Base-by-base conservation (phyloP, 2,329 filamentous ascomycete species). In the Aspergillus felis region DNA sequence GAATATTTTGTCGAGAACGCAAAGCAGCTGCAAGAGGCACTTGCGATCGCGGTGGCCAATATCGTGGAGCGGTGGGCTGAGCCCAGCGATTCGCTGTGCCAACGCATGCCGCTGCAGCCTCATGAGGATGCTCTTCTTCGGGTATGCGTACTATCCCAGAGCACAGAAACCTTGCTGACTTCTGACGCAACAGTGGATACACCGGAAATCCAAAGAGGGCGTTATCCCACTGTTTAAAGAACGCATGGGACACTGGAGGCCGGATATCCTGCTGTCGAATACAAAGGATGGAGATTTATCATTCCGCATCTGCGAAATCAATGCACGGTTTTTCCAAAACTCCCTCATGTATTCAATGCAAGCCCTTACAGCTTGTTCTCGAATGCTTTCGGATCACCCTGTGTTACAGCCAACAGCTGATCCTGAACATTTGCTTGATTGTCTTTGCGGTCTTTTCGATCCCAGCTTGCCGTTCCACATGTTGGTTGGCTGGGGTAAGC, bases 221-320 rank as follows among this genome's bases (percentile, higher is more conserved):
- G 32, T 24, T 3, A 27, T 63, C 7, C 57, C 53, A 6, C 50
- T 52, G 5, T 63, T 60, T 35, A 55, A 54, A 27, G 44, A 60
- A 4, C 53, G 60, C 17, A 57, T 55, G 3, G 62, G 62, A 35
- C 57, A 60, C 25, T 65, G 63, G 63, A 56, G 63, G 42, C 57
- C 63, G 14, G 63, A 65, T 41, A 54, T 65, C 25, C 53, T 65
- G 1, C n/a, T 65, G 14, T 53, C 32, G 3, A 24, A 41, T 1
- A 50, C 20, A 10, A 57, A 58, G 17, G 52, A 41, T 1, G 27
- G 27, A 28, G 27, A 28, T 28, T 28, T 28, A 28, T 28, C 27
- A 3, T 61, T 63, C 38, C 54, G 50, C 20, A 57, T 64, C 29
- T 65, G 63, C 27, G 63, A 65, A 53, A 64, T 65, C 44, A 65